Evolutionary conservation across 345 rosid species (phyloP).

Genomic region (Sonneratia caseolaris): DNA sequence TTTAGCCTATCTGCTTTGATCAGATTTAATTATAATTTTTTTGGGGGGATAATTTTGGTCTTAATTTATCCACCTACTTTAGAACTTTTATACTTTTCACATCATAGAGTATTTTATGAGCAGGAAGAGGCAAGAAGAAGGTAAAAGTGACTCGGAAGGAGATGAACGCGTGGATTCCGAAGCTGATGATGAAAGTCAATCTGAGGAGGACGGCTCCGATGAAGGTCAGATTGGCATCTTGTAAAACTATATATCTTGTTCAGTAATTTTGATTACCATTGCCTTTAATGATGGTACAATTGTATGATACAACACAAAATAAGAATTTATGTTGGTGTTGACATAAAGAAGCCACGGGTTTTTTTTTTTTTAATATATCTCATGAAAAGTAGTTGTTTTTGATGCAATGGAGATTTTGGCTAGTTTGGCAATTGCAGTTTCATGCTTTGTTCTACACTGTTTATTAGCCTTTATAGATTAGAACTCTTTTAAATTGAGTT

Average conservation of each 20-base stretch:
- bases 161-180: slow-evolving; percentile 25
- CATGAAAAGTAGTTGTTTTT: not conserved
- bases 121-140: slow-evolving; percentile 51
- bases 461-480: not conserved
- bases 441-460: not conserved
- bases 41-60: not conserved
- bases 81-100: slow-evolving; percentile 1
- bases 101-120: not conserved
- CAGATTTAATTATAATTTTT: not conserved
- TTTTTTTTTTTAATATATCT: not conserved
- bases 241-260: not conserved
- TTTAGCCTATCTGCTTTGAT: not conserved
- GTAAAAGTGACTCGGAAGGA: slow-evolving; percentile 44
- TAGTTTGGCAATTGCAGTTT: not conserved
- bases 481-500: not conserved
- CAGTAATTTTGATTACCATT: not conserved
- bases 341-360: not conserved
- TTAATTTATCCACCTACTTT: not conserved
- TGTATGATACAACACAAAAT: not conserved
- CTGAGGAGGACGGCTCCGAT: slow-evolving; percentile 27
- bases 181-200: slow-evolving; percentile 24
- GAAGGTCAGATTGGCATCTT: slow-evolving; percentile 22
- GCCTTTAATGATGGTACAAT: not conserved
- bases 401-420: not conserved
- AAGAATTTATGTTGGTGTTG: not conserved